These are phyloP conservation scores for Chamaenerion angustifolium DNA, from an alignment of 345 rosid species.

Conservation along the genomic window DNA sequence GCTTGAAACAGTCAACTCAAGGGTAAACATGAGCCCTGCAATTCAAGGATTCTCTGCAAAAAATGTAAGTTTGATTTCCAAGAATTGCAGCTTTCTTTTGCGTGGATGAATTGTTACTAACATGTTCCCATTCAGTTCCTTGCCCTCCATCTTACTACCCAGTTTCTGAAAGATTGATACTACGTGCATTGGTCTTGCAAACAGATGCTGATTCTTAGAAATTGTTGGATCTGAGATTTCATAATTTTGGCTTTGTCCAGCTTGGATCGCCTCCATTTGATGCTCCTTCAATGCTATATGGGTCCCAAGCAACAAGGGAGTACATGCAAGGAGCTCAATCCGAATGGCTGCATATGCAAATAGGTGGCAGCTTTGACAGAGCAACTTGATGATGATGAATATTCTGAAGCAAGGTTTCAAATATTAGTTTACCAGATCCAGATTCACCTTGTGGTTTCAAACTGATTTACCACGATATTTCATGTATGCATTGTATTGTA, in stretches of 20 bases:
- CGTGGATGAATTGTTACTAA: too few relatives aligned
- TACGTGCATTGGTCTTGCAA: too few relatives aligned
- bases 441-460: too few relatives aligned
- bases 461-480: neutral
- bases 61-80: constrained; percentile 38
- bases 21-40: constrained; percentile 34
- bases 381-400: constrained; percentile 15
- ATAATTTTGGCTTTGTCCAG: constrained; percentile 15
- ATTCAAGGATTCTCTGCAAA: constrained; percentile 54
- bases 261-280: constrained; percentile 41
- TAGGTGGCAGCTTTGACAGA: constrained; percentile 47
- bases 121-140: too few relatives aligned
- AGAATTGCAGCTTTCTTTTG: too few relatives aligned
- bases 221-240: too few relatives aligned
- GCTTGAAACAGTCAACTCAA: constrained; percentile 77
- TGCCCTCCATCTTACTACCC: too few relatives aligned
- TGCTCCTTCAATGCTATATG: constrained; percentile 40
- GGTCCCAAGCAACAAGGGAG: constrained; percentile 46
- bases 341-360: constrained; percentile 84
- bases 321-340: constrained; percentile 39
- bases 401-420: too few relatives aligned
- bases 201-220: too few relatives aligned
- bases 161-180: too few relatives aligned
- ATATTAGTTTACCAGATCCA: too few relatives aligned
- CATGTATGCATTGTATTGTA: too few relatives aligned